Base-by-base conservation (phyloP, 371 early-diverging fungal genomes). In the Dichotomocladium elegans region DNA sequence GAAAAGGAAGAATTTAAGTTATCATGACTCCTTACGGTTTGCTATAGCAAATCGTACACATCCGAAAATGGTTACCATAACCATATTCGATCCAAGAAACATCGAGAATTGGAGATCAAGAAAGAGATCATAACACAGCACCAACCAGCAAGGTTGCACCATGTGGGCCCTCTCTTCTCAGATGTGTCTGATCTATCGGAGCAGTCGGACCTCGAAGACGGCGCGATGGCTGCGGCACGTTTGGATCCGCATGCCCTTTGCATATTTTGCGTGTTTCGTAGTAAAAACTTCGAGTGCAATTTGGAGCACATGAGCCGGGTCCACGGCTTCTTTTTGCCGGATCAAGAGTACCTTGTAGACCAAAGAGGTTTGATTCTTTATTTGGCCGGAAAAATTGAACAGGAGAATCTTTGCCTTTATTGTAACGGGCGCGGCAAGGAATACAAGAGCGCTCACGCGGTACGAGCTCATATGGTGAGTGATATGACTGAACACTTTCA, bases 301-400 rank as follows among this genome's bases (percentile, higher is more conserved):
- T 58, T 99, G 53, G 77, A 77, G n/a, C 99, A 99, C 72, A 99
- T 99, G 99, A 74, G 82, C 5, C 62, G 68, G 33, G 74, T 63
- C 8, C 99, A 99, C 73, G 86, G 89, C 47, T 92, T 99, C 78
- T 99, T 95, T 66, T 83, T 99, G 51, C 99, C 99, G 8, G 95
- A 98, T 68, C 70, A 88, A 22, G 98, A 97, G 68, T 95, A 88
- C 59, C 66, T 98, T 27, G 85, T 82, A 3, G 94, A 97, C 56
- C 59, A 90, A 14, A 79, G 80, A 26, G 98, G 97, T 3, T 70
- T 99, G 61, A 72, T 99, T 48, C 65, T 72, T 51, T 96, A 94
- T 65, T 72, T 99, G 27, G 93, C 87, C 7, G 94, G 95, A 63
- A 98, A 98, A 70, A 77, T 99, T 57, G 73, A 89, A 3, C 85